phyloP scores from a whole-genome alignment of 2,329 filamentous ascomycete genomes.

The Cordyceps sp. region DNA sequence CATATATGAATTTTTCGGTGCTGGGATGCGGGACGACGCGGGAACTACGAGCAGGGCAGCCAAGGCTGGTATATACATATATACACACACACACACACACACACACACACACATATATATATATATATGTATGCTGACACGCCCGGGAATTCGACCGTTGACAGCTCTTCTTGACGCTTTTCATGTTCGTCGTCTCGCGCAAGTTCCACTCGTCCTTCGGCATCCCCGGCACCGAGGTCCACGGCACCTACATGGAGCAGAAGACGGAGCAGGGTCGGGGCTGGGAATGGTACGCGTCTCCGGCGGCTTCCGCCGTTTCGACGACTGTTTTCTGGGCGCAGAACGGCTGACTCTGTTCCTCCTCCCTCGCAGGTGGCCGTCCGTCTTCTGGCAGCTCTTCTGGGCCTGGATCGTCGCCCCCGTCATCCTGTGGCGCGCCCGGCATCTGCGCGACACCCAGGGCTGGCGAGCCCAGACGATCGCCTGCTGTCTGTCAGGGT shows the following conservation, averaged over 20 bases:
- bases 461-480: no score
- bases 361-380: not conserved
- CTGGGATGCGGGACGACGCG: no score
- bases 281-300: slow-evolving; percentile 39
- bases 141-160: no score
- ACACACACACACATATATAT: not conserved
- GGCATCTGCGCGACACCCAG: no score
- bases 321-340: not conserved
- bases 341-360: not conserved
- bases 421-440: no score
- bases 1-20: no score
- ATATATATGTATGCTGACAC: no score
- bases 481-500: no score
- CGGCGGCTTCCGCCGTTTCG: no score
- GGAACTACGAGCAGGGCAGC: no score
- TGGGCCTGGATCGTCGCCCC: no score
- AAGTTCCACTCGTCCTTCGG: slow-evolving; percentile 48
- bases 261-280: slow-evolving; percentile 30
- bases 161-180: slow-evolving; percentile 38
- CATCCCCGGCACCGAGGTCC: slow-evolving; percentile 43
- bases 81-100: not conserved
- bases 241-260: slow-evolving; percentile 33
- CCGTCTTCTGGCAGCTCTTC: no score
- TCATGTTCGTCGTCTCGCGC: slow-evolving; percentile 46
- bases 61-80: not conserved